Percentiles rank a stretch among this genome's conserved stretches.
Evolutionary conservation across 2,329 filamentous ascomycete genomes (phyloP).

Genomic region (Penicillium psychrosexuale): DNA sequence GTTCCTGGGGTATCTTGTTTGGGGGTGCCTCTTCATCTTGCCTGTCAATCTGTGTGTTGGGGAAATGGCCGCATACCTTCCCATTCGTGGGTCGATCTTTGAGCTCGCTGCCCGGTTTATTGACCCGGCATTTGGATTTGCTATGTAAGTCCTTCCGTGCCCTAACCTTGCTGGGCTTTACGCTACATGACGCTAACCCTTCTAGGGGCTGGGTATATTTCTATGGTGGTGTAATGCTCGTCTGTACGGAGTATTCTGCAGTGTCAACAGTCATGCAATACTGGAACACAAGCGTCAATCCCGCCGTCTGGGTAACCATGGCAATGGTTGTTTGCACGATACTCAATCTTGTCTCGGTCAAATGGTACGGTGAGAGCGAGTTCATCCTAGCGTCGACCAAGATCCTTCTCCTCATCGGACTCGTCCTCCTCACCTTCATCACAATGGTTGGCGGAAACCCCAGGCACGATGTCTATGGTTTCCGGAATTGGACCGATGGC

Average conservation of each 20-base stretch:
- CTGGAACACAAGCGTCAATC: conserved; percentile 44
- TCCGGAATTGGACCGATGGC: conserved; percentile 61
- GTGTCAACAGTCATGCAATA: conserved; percentile 46
- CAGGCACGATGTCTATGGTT: conserved; percentile 65
- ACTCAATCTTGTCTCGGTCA: conserved; percentile 67
- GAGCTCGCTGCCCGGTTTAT: conserved; percentile 49
- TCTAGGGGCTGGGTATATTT: conserved; percentile 46
- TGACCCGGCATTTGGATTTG: conserved; percentile 47
- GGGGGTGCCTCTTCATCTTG: conserved; percentile 33
- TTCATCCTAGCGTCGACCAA: conserved; percentile 70
- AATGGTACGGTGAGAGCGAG: conserved; percentile 70
- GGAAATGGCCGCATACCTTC: conserved; percentile 32
- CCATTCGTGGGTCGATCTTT: conserved; percentile 48
- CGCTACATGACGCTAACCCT: neutral
- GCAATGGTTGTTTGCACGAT: conserved; percentile 44
- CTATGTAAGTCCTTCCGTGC: conserved; percentile 24
- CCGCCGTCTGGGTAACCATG: conserved; percentile 44
- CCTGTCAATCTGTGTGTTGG: conserved; percentile 32
- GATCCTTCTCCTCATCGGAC: conserved; percentile 64
- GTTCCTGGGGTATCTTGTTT: conserved; percentile 38
- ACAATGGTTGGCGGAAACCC: conserved; percentile 80
- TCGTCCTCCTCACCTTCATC: conserved; percentile 72
- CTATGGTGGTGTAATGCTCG: conserved; percentile 44
- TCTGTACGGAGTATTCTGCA: conserved; percentile 49
- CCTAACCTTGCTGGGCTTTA: neutral